Base-by-base conservation (phyloP, 352 stramenopile species). In the Globisporangium carolinianum region DNA sequence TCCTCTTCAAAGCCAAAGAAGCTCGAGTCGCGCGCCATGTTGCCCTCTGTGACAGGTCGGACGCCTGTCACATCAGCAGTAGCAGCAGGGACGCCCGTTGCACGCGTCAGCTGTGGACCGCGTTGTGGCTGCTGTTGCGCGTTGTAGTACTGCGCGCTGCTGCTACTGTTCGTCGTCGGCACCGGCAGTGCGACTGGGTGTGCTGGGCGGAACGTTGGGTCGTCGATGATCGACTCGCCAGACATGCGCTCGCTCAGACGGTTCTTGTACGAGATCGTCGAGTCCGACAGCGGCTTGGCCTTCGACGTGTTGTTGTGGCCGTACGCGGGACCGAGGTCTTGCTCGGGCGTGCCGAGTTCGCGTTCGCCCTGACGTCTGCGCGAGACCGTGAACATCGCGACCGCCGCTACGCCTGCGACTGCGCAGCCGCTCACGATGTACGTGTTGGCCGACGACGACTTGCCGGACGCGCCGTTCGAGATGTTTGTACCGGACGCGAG, bases 331-430 rank as follows among this genome's bases (percentile, higher is more conserved):
- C 18, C 41, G 7, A 38, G 35, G 39, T 72, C 60, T 6, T 73
- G 57, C 32, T 32, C 48, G 2, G 70, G 72, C 9, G 69, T 84
- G 41, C 62, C 58, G 2, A 71, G 62, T 36, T 51, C 66, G 4
- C 63, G 73, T 8, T 60, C 57, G 52, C 45, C 61, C 46, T 65
- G 55, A 36, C 66, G 53, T 15, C 61, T 73, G 18, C 68, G 70
- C 10, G 76, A 50, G 18, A 71, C 66, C 7, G 72, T 60, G 50
- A 84, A 72, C n/a, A 79, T 62, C 2, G 61, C 71, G 24, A 83
- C 51, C 5, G 63, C 68, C 50, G 64, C 71, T 14, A 76, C 55
- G 4, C 49, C 62, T 0, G 56, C 71, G 36, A 78, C 59, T 0
- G 57, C 66, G 48, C 66, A 71, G 35, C 67, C 65, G 10, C 66